Conservation (phyloP, 768 basidiomycete species). For the Termitomyces sp. region DNA sequence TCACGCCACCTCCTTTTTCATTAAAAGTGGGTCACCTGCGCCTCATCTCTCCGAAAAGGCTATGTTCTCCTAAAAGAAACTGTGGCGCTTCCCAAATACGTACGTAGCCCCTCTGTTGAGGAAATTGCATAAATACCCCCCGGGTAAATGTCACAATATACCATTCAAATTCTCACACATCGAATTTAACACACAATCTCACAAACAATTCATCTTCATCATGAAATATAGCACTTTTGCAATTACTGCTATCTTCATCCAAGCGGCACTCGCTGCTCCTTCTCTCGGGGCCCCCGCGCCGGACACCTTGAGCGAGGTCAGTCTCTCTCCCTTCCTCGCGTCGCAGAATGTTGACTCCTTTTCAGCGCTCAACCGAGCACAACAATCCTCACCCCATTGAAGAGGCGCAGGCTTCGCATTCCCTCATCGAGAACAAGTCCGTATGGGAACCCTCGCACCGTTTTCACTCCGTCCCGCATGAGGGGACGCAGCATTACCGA, state of each 20-base stretch:
- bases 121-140: background rate
- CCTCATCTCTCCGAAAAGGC: background rate
- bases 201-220: no score
- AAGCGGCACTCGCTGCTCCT: background rate
- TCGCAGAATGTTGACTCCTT: background rate
- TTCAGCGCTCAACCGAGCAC: background rate
- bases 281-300: background rate
- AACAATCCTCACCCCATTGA: background rate
- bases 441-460: background rate
- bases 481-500: background rate
- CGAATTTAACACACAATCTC: background rate
- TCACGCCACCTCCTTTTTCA: background rate
- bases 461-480: background rate
- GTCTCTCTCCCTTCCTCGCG: fast-evolving
- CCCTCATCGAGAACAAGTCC: no score
- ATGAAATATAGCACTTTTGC: background rate
- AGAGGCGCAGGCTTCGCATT: background rate
- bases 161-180: no score
- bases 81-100: slow-evolving; percentile 1
- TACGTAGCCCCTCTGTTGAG: background rate
- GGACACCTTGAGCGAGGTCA: background rate
- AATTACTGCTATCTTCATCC: background rate
- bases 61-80: background rate
- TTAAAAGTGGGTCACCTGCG: background rate
- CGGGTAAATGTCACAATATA: no score